These are phyloP conservation scores for Dactylellina parvicollis DNA, from an alignment of 2,329 filamentous ascomycete genomes.

Conservation along the genomic window DNA sequence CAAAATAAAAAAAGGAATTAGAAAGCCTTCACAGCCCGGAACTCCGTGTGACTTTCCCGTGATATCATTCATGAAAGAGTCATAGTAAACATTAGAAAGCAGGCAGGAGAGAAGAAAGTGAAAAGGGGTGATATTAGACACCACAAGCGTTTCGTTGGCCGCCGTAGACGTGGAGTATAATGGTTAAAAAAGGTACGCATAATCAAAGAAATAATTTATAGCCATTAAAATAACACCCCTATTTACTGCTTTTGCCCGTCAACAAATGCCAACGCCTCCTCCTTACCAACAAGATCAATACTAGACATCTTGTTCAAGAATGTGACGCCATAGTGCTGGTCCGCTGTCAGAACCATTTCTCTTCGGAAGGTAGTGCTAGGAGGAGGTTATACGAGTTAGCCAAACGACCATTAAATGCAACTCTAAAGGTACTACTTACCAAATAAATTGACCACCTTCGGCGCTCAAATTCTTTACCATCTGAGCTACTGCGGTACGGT, in stretches of 20 bases:
- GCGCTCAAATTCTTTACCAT: constrained; percentile 79
- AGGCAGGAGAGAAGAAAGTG: neutral
- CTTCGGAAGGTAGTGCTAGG: constrained; percentile 95
- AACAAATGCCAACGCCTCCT: constrained; percentile 91
- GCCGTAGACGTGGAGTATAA: neutral
- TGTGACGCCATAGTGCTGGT: constrained; percentile 97
- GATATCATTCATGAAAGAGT: constrained; percentile 51
- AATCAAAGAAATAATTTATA: neutral
- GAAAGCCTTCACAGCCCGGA: constrained; percentile 53
- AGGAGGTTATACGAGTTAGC: constrained; percentile 10
- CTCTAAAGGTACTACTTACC: constrained; percentile 24
- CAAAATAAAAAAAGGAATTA: constrained; percentile 5
- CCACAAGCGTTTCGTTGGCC: neutral
- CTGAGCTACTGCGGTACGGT: constrained; percentile 91
- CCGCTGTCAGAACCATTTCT: constrained; percentile 92
- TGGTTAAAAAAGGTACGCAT: neutral
- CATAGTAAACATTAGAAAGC: constrained; percentile 12
- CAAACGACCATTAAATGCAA: neutral
- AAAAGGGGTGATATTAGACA: neutral
- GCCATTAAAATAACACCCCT: constrained; percentile 59
- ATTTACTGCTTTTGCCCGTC: constrained; percentile 73
- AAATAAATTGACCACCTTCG: constrained; percentile 80
- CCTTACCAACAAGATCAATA: constrained; percentile 86
- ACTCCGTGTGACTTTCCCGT: constrained; percentile 55
- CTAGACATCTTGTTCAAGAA: constrained; percentile 93